phyloP scores from a whole-genome alignment of 306 rosid species.

The Quercus engelmannii region DNA sequence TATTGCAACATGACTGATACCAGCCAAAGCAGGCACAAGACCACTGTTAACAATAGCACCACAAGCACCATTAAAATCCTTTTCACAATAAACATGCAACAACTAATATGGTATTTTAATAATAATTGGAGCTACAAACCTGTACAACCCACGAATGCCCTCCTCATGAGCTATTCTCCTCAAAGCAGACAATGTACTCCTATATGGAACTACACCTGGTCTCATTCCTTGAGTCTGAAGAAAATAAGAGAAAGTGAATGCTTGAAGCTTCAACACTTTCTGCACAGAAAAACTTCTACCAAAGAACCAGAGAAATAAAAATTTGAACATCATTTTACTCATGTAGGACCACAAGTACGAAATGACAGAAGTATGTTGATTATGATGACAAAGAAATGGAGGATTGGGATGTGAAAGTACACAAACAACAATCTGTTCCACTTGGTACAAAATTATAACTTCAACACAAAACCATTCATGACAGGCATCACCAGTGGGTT shows the following conservation, averaged over 20 bases:
- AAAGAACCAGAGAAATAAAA: not conserved
- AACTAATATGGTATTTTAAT: constrained; percentile 1
- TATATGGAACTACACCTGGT: constrained; percentile 68
- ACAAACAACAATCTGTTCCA: not conserved
- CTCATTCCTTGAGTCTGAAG: constrained; percentile 83
- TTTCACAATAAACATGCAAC: constrained; percentile 1
- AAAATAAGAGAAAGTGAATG: constrained; percentile 18
- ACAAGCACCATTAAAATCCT: constrained; percentile 9
- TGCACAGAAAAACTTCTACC: not conserved
- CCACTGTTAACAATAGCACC: constrained; percentile 51
- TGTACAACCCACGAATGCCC: constrained; percentile 87
- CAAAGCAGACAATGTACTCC: constrained; percentile 70
- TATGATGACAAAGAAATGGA: not conserved
- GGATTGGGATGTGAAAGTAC: not conserved
- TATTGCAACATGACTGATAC: constrained; percentile 87
- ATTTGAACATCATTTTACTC: not conserved
- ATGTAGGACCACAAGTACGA: not conserved
- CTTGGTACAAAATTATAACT: not conserved
- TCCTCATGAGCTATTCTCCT: constrained; percentile 87
- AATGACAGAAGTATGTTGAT: not conserved
- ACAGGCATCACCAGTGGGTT: not conserved
- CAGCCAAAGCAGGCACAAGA: constrained; percentile 88
- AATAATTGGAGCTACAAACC: constrained; percentile 41
- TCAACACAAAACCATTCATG: not conserved
- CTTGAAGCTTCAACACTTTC: not conserved